These are phyloP conservation scores for Cenchrus purpureus DNA, from an alignment of 176 grass and related monocot species.

Conservation along the genomic window DNA sequence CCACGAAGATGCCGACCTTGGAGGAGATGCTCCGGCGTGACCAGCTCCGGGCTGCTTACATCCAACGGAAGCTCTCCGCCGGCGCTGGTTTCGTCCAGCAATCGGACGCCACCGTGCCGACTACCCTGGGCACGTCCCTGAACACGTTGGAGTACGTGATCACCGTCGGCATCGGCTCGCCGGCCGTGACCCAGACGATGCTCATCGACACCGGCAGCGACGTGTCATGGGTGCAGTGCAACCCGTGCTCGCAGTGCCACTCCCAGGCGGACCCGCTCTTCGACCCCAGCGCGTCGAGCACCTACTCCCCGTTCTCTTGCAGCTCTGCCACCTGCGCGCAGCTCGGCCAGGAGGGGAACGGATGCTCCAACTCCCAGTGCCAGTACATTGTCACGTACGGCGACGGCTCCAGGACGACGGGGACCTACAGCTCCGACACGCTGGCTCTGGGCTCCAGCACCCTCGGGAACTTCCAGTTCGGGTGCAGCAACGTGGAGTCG, in stretches of 20 bases:
- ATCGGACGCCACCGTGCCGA: conserved; percentile 34
- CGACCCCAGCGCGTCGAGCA: conserved; percentile 54
- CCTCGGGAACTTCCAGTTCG: conserved; percentile 51
- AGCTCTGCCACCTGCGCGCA: conserved; percentile 25
- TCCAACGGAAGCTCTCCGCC: conserved; percentile 42
- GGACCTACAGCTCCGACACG: conserved; percentile 58
- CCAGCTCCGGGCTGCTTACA: conserved; percentile 44
- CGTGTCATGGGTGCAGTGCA: conserved; percentile 86
- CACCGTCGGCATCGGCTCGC: conserved; percentile 53
- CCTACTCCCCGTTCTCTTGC: conserved; percentile 70
- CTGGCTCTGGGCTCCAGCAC: conserved; percentile 39
- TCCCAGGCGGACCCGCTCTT: conserved; percentile 54
- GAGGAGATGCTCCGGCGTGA: conserved; percentile 60
- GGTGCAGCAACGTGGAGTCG: conserved; percentile 58
- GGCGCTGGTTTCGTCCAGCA: neutral
- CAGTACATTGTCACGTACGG: conserved; percentile 68
- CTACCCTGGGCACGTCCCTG: conserved; percentile 39
- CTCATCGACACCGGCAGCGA: conserved; percentile 82
- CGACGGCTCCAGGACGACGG: conserved; percentile 60
- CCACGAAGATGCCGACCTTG: conserved; percentile 11
- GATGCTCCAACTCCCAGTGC: conserved; percentile 55
- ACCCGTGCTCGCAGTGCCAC: conserved; percentile 57
- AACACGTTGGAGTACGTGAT: conserved; percentile 67
- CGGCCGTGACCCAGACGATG: conserved; percentile 41
- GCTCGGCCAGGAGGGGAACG: conserved; percentile 32